Base-by-base conservation (phyloP, 2,329 filamentous ascomycete species). In the Trichoderma citrinoviride region DNA sequence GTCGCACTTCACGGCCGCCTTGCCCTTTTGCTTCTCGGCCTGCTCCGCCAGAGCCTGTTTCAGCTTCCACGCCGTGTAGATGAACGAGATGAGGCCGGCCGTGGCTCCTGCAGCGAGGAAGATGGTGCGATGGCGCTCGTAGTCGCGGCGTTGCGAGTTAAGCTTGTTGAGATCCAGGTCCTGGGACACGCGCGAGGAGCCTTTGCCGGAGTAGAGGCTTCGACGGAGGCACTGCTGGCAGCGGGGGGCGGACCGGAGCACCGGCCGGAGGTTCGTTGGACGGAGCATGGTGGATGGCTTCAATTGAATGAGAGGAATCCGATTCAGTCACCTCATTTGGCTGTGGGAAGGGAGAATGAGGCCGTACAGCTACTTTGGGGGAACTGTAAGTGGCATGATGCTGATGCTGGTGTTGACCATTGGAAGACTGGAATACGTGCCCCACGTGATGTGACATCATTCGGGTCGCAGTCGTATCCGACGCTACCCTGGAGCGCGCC, bases 61-160 rank as follows among this genome's bases (percentile, higher is more conserved):
- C 47, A 86, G 78, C 72, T 84, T 84, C 73, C 76, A 84, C 10
- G 78, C 80, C 3, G 83, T 83, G 73, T 83, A 85, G 66, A 79
- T 70, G 70, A 82, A 80, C 25, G 82, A 81, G 37, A 84, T 72
- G 65, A 82, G 70, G 33, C 85, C 82, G 5, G 82, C 80, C 12
- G 83, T 68, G 21, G 80, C 78, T 21, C 85, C 85, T 17, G 79
- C 80, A 19, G 80, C 73, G 10, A 87, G 78, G 68, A 86, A 86
- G 14, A 80, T 79, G 4, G 77, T 82, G 44, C 83, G 79, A 64
- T 82, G 80, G 33, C 77, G 75, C 67, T 85, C 77, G 72, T 86
- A 85, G 56, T 84, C 78, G 60, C 78, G 76, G 14, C 80, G 76
- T 65, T 81, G 73, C 44, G 76, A 73, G 49, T 81, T 77, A 67